Evolutionary conservation across 2,329 filamentous ascomycete species (phyloP).

Genomic region (Colletotrichum lindemuthianum): DNA sequence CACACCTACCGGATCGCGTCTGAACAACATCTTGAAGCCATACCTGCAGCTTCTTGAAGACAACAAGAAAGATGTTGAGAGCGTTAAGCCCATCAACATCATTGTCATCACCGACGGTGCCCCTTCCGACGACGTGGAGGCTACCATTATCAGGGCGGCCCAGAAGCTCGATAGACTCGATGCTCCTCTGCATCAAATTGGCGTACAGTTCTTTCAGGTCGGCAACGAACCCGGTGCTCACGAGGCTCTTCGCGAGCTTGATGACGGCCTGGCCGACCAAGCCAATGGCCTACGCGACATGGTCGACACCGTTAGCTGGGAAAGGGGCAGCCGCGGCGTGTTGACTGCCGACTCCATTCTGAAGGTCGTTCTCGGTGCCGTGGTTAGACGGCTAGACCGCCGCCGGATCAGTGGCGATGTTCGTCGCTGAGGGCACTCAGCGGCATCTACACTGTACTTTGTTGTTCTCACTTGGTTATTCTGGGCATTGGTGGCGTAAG

Average conservation of each 20-base stretch:
- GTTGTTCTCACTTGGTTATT: slow-evolving; percentile 4
- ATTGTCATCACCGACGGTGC: slow-evolving; percentile 93
- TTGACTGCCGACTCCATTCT: slow-evolving; percentile 78
- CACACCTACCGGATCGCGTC: slow-evolving; percentile 79
- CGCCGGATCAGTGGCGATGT: slow-evolving; percentile 35
- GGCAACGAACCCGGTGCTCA: slow-evolving; percentile 76
- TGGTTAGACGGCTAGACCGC: slow-evolving; percentile 62
- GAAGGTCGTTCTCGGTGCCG: slow-evolving; percentile 83
- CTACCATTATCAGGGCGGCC: slow-evolving; percentile 73
- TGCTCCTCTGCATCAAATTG: slow-evolving; percentile 83
- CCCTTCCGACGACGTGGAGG: slow-evolving; percentile 82
- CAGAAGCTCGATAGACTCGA: slow-evolving; percentile 74
- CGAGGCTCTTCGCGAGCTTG: slow-evolving; percentile 74
- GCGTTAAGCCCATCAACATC: slow-evolving; percentile 83
- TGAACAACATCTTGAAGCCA: slow-evolving; percentile 76
- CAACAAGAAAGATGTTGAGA: slow-evolving; percentile 51
- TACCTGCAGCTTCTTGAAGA: slow-evolving; percentile 66
- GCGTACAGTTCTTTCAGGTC: slow-evolving; percentile 96
- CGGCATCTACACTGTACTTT: neutral
- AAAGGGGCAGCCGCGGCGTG: slow-evolving; percentile 48
- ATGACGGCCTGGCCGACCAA: slow-evolving; percentile 74
- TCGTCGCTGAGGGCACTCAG: slow-evolving; percentile 10
- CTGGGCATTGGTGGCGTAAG: slow-evolving; percentile 19
- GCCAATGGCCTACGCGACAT: slow-evolving; percentile 78
- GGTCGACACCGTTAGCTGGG: slow-evolving; percentile 88